Conservation (phyloP, 306 rosid genomes). For the Parietaria judaica region DNA sequence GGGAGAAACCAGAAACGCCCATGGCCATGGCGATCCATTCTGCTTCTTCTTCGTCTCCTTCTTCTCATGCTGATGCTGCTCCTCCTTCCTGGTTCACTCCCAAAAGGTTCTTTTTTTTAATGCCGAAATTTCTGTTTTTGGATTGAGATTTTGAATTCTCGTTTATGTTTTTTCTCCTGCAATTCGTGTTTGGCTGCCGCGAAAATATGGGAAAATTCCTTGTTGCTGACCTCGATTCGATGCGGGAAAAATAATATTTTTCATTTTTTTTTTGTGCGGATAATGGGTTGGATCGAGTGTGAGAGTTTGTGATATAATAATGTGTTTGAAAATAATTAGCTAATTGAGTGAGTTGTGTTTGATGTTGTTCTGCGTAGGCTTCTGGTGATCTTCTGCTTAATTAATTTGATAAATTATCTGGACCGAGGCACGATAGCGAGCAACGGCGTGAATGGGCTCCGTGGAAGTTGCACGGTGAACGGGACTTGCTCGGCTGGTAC, state of each 20-base stretch:
- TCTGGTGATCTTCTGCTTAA: conserved; percentile 59
- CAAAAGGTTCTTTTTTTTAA: conserved; percentile 34
- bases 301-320: neutral
- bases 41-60: conserved; percentile 15
- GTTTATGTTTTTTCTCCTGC: neutral
- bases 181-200: neutral
- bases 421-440: conserved; percentile 95
- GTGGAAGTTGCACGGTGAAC: conserved; percentile 42
- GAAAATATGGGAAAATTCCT: neutral
- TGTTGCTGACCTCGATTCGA: too few species aligned
- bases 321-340: too few species aligned
- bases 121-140: too few species aligned
- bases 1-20: conserved; percentile 14
- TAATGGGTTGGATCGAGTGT: neutral
- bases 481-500: conserved; percentile 61
- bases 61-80: conserved; percentile 2
- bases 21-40: conserved; percentile 23
- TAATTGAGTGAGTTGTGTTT: too few species aligned
- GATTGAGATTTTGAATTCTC: neutral
- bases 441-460: conserved; percentile 85
- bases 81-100: conserved; percentile 73
- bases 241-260: neutral
- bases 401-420: conserved; percentile 74
- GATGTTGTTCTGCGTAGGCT: conserved; percentile 36
- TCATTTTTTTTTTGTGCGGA: too few species aligned